Evolutionary conservation across 805 yeast species (phyloP).

Genomic region (Ogataea naganishii): DNA sequence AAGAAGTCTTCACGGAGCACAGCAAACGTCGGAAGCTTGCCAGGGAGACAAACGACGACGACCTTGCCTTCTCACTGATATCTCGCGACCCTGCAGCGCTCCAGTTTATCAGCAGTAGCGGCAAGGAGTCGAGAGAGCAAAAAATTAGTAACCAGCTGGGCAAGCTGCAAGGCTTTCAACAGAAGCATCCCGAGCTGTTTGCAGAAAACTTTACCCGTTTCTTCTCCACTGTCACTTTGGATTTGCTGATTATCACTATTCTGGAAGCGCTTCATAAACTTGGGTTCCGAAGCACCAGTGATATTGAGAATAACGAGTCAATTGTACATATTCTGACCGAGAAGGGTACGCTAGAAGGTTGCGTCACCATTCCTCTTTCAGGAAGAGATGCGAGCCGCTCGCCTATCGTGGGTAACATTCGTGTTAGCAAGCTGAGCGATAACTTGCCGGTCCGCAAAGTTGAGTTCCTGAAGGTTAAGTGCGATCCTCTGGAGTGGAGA

Average conservation of each 20-base stretch:
- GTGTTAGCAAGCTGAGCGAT: constrained; percentile 29
- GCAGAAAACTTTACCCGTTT: constrained; percentile 43
- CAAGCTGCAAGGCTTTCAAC: constrained; percentile 10
- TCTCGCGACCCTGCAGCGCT: constrained; percentile 42
- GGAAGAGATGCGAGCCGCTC: constrained; percentile 37
- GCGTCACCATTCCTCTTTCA: constrained; percentile 28
- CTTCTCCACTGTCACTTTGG: constrained; percentile 36
- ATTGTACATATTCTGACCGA: constrained; percentile 16
- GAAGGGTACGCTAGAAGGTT: constrained; percentile 18
- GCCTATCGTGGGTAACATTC: constrained; percentile 37
- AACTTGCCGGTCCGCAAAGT: constrained; percentile 35
- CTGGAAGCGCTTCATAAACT: constrained; percentile 32
- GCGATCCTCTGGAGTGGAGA: constrained; percentile 74
- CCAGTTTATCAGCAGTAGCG: constrained; percentile 30
- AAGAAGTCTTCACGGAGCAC: constrained; percentile 31
- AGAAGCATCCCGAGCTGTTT: constrained; percentile 19
- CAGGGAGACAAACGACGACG: constrained; percentile 19
- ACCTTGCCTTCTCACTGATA: constrained; percentile 27
- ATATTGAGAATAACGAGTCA: constrained; percentile 11
- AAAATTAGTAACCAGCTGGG: constrained; percentile 14
- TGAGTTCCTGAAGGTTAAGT: constrained; percentile 45
- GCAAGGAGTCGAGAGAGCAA: constrained; percentile 9
- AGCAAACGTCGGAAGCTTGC: constrained; percentile 21
- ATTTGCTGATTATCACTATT: constrained; percentile 31
- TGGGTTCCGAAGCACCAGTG: constrained; percentile 25